phyloP scores from a whole-genome alignment of 345 rosid species.

The Camelina laxa region DNA sequence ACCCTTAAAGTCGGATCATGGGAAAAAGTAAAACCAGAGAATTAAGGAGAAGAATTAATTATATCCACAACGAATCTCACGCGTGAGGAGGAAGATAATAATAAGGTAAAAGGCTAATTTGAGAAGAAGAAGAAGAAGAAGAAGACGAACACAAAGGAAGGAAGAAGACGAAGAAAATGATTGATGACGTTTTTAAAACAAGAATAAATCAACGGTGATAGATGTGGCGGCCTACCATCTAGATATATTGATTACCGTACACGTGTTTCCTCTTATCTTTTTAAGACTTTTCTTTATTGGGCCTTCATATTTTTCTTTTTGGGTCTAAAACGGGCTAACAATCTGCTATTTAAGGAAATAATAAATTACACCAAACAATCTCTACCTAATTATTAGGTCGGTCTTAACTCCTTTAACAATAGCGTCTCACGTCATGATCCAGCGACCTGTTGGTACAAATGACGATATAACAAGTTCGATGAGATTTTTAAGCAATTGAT shows the following conservation, averaged over 20 bases:
- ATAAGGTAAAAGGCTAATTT: slow-evolving; percentile 29
- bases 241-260: background rate
- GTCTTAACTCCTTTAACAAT: too few species aligned
- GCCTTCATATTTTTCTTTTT: slow-evolving; percentile 16
- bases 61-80: slow-evolving; percentile 27
- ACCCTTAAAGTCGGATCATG: slow-evolving; percentile 27
- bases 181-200: slow-evolving; percentile 7
- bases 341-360: background rate
- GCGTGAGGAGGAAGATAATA: slow-evolving; percentile 28
- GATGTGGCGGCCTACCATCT: slow-evolving; percentile 29
- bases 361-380: background rate
- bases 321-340: slow-evolving; percentile 19
- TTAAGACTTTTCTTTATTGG: slow-evolving; percentile 25
- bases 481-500: too few species aligned
- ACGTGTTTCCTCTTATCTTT: slow-evolving; percentile 22
- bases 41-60: slow-evolving; percentile 5
- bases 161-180: background rate
- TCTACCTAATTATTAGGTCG: background rate
- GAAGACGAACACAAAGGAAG: background rate
- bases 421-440: slow-evolving; percentile 4
- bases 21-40: background rate
- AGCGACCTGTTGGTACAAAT: background rate
- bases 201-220: slow-evolving; percentile 8
- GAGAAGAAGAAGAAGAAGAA: background rate
- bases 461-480: background rate